These are phyloP conservation scores for Glycyrrhiza uralensis DNA, from an alignment of 306 rosid genomes.

Conservation along the genomic window DNA sequence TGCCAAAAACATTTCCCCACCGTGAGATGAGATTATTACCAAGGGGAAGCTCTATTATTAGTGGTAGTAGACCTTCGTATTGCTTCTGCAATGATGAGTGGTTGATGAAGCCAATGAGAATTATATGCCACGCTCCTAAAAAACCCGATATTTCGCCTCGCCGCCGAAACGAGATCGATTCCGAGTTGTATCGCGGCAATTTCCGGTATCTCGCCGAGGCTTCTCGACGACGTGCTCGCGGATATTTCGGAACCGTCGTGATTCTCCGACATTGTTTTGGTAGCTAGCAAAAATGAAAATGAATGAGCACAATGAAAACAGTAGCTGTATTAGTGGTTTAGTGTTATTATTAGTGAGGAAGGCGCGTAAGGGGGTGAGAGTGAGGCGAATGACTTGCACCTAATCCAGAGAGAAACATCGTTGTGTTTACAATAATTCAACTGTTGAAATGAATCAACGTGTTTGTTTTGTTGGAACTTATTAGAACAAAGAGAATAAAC, in stretches of 20 bases:
- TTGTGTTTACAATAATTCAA: neutral
- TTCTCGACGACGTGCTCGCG: conserved; percentile 40
- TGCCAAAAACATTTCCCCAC: conserved; percentile 27
- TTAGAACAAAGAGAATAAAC: conserved; percentile 29
- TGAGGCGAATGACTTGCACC: neutral
- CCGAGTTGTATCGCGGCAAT: conserved; percentile 37
- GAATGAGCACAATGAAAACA: neutral
- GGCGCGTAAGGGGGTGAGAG: neutral
- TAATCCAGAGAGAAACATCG: neutral
- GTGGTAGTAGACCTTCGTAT: conserved; percentile 66
- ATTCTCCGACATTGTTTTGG: conserved; percentile 45
- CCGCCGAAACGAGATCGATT: conserved; percentile 70
- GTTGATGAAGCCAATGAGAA: conserved; percentile 60
- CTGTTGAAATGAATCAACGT: conserved; percentile 4
- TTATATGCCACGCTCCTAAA: conserved; percentile 51
- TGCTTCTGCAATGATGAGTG: conserved; percentile 50
- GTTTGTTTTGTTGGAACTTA: conserved; percentile 3
- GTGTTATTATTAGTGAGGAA: neutral
- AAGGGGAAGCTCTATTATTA: neutral
- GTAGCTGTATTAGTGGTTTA: neutral
- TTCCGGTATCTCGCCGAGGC: conserved; percentile 55
- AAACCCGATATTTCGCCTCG: conserved; percentile 55
- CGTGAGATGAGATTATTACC: conserved; percentile 18
- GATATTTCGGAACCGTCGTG: conserved; percentile 34
- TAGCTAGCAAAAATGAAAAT: neutral